Conservation (phyloP, 1,139 yeast genomes). For the Debaryomyces sp. region DNA sequence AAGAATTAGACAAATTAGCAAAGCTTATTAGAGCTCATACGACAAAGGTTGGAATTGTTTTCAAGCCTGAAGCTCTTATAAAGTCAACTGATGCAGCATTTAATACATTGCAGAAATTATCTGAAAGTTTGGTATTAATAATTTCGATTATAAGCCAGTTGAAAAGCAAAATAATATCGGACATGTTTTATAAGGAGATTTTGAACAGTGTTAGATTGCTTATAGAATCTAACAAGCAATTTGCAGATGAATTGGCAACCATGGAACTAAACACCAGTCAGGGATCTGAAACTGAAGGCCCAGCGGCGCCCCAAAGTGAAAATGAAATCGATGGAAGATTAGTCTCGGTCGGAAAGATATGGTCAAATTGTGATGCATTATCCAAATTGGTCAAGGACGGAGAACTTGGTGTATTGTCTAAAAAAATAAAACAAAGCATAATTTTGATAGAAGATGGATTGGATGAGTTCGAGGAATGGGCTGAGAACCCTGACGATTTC, state of each 20-base stretch:
- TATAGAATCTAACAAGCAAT: constrained; percentile 23
- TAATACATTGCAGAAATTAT: constrained; percentile 52
- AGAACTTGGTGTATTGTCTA: constrained; percentile 50
- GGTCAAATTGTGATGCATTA: constrained; percentile 60
- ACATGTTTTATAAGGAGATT: constrained; percentile 44
- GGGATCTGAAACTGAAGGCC: constrained; percentile 14
- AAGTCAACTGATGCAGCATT: constrained; percentile 52
- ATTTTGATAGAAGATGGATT: constrained; percentile 61
- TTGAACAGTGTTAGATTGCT: constrained; percentile 30
- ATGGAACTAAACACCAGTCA: constrained; percentile 31
- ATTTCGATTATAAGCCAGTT: constrained; percentile 52
- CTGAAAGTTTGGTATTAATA: constrained; percentile 47
- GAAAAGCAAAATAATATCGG: constrained; percentile 37
- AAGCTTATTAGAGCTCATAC: constrained; percentile 73
- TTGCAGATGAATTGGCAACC: constrained; percentile 30
- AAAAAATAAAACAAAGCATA: constrained; percentile 48
- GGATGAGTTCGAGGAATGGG: constrained; percentile 70
- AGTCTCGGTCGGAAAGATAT: constrained; percentile 61
- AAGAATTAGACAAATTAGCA: constrained; percentile 60
- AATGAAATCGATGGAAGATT: constrained; percentile 43
- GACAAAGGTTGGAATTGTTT: constrained; percentile 77
- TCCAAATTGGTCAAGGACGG: constrained; percentile 47
- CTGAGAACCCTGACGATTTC: constrained; percentile 55
- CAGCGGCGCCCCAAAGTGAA: constrained; percentile 7
- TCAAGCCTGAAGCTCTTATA: constrained; percentile 55